These are phyloP conservation scores for Ampelomyces quisqualis DNA, from an alignment of 2,329 filamentous ascomycete genomes.

Conservation along the genomic window DNA sequence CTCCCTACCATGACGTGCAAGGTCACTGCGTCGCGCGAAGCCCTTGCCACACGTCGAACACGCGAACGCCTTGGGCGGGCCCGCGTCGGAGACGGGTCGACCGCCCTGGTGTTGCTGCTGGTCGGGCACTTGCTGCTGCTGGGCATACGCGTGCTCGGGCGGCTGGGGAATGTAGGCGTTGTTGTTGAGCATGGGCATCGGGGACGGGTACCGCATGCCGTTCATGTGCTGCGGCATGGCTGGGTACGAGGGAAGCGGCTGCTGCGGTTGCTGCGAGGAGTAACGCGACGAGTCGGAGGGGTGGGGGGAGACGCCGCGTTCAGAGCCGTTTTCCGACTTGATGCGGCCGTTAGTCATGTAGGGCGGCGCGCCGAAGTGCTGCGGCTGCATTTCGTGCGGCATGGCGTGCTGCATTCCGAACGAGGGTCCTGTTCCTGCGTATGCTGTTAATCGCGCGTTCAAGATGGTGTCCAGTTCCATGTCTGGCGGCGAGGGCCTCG, in stretches of 20 bases:
- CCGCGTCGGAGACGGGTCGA: conserved; percentile 49
- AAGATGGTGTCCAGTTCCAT: conserved; percentile 48
- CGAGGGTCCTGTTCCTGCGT: conserved; percentile 38
- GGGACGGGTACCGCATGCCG: conserved; percentile 57
- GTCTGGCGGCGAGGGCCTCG: conserved; percentile 19
- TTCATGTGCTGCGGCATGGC: conserved; percentile 54
- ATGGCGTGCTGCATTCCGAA: conserved; percentile 47
- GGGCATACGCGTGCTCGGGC: conserved; percentile 51
- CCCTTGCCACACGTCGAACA: conserved; percentile 89
- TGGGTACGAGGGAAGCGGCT: conserved; percentile 51
- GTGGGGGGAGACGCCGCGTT: conserved; percentile 59
- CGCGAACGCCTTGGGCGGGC: conserved; percentile 73
- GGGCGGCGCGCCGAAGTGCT: conserved; percentile 51
- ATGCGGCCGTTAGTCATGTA: conserved; percentile 53
- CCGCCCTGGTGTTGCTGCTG: conserved; percentile 46
- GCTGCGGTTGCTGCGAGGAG: conserved; percentile 58
- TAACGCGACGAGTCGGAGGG: conserved; percentile 58
- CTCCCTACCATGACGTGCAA: conserved; percentile 85
- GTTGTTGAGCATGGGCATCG: conserved; percentile 58
- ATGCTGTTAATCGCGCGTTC: conserved; percentile 46
- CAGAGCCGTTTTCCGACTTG: conserved; percentile 61
- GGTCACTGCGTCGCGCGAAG: conserved; percentile 90
- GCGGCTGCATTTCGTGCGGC: conserved; percentile 45
- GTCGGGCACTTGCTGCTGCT: conserved; percentile 41
- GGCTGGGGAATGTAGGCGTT: conserved; percentile 56